These are phyloP conservation scores for Solanum ossicruentum DNA, from an alignment of 257 asterid species.

Conservation along the genomic window DNA sequence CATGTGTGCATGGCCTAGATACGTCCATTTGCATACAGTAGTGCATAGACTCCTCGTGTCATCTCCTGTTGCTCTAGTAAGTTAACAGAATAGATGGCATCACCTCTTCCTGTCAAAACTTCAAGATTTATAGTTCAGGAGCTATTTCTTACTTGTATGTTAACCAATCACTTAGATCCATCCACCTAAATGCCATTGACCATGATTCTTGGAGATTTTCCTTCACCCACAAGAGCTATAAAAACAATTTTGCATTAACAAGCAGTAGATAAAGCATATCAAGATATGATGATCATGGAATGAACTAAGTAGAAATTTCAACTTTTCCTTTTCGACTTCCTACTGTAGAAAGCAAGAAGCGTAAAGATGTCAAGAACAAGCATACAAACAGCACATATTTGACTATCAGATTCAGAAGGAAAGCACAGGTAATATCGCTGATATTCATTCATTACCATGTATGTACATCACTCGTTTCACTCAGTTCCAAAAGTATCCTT, in stretches of 20 bases:
- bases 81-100: neutral
- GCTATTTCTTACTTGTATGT: constrained; percentile 53
- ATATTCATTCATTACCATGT: neutral
- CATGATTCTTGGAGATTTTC: constrained; percentile 87
- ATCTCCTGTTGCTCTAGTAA: constrained; percentile 90
- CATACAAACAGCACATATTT: neutral
- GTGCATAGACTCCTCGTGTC: constrained; percentile 97
- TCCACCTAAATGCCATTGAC: constrained; percentile 92
- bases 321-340: neutral
- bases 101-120: neutral
- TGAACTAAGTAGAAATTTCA: neutral
- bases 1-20: constrained; percentile 97
- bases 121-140: neutral
- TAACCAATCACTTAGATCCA: constrained; percentile 98
- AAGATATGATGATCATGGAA: neutral
- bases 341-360: neutral
- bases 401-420: neutral
- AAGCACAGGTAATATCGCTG: neutral
- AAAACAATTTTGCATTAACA: constrained; percentile 13
- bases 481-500: neutral
- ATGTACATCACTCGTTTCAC: neutral
- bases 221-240: constrained; percentile 95
- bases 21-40: constrained; percentile 97
- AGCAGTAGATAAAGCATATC: constrained; percentile 1
- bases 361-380: neutral